Conservation (phyloP, 768 basidiomycete genomes). For the Fistulinella prunicolor region DNA sequence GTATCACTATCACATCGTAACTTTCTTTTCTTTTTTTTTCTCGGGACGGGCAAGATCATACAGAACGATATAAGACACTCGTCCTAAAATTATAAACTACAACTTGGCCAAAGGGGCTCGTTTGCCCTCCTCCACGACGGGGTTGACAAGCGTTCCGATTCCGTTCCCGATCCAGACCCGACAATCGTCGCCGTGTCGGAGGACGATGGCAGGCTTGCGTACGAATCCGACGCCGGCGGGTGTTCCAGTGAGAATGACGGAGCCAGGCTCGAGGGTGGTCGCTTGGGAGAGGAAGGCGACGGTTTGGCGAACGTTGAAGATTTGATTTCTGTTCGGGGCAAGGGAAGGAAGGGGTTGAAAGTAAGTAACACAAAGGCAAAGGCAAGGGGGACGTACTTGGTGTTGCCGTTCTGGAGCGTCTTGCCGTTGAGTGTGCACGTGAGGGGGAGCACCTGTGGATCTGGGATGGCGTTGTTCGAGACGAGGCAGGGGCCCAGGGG, state of each 20-base stretch:
- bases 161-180: slow-evolving; percentile 66
- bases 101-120: slow-evolving; percentile 36
- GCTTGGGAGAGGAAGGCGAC: slow-evolving; percentile 81
- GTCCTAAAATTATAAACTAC: no score
- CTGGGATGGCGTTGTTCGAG: slow-evolving; percentile 55
- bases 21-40: not conserved
- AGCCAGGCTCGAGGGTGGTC: slow-evolving; percentile 78
- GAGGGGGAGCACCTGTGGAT: slow-evolving; percentile 64
- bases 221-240: slow-evolving; percentile 82
- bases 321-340: slow-evolving; percentile 57
- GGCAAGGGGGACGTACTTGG: slow-evolving; percentile 44
- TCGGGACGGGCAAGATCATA: no score
- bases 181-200: slow-evolving; percentile 74
- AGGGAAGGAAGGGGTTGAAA: no score
- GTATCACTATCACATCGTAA: not conserved
- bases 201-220: slow-evolving; percentile 62
- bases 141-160: slow-evolving; percentile 77
- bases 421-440: slow-evolving; percentile 65
- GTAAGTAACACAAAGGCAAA: no score
- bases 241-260: slow-evolving; percentile 80
- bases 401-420: slow-evolving; percentile 71
- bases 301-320: slow-evolving; percentile 76
- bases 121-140: slow-evolving; percentile 65
- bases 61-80: not conserved
- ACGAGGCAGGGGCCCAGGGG: slow-evolving; percentile 85